phyloP scores from a whole-genome alignment of 208 protist genomes.

The Leishmania lainsoni region DNA sequence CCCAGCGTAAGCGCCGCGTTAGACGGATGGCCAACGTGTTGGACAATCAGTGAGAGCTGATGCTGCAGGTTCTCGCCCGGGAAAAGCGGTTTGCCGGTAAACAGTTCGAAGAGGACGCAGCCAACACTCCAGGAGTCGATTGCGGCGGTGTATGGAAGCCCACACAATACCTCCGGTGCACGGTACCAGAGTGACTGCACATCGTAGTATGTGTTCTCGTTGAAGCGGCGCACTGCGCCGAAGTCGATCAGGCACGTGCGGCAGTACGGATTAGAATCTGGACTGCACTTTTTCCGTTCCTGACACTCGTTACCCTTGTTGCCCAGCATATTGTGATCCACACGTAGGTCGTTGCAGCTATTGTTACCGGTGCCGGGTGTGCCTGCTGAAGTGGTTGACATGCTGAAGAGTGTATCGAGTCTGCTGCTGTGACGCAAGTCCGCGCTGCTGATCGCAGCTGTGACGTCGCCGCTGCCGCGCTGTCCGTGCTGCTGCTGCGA shows the following conservation, averaged over 20 bases:
- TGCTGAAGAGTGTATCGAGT: slow-evolving; percentile 28
- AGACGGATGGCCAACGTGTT: slow-evolving; percentile 88
- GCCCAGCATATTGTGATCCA: slow-evolving; percentile 13
- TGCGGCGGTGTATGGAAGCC: slow-evolving; percentile 89
- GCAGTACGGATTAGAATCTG: slow-evolving; percentile 24
- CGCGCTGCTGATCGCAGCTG: not conserved
- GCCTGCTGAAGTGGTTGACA: slow-evolving; percentile 12
- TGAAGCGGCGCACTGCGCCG: slow-evolving; percentile 95
- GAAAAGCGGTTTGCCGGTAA: slow-evolving; percentile 94
- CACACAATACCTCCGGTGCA: slow-evolving; percentile 91
- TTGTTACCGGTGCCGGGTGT: slow-evolving; percentile 17
- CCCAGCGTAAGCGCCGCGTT: slow-evolving; percentile 56
- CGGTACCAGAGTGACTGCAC: slow-evolving; percentile 95
- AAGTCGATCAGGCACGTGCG: slow-evolving; percentile 96
- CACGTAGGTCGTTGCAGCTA: slow-evolving; percentile 19
- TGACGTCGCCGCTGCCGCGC: slow-evolving; percentile 1
- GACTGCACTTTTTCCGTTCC: slow-evolving; percentile 6
- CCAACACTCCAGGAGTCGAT: slow-evolving; percentile 94
- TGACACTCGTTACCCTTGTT: slow-evolving; percentile 5
- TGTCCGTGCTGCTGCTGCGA: not conserved
- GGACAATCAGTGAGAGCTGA: slow-evolving; percentile 91
- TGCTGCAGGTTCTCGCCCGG: slow-evolving; percentile 87
- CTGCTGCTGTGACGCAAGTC: slow-evolving; percentile 19
- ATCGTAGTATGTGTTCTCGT: slow-evolving; percentile 96
- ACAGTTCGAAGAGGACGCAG: slow-evolving; percentile 92